These are phyloP conservation scores for Pugionium dolabratum DNA, from an alignment of 345 rosid genomes.

Conservation along the genomic window DNA sequence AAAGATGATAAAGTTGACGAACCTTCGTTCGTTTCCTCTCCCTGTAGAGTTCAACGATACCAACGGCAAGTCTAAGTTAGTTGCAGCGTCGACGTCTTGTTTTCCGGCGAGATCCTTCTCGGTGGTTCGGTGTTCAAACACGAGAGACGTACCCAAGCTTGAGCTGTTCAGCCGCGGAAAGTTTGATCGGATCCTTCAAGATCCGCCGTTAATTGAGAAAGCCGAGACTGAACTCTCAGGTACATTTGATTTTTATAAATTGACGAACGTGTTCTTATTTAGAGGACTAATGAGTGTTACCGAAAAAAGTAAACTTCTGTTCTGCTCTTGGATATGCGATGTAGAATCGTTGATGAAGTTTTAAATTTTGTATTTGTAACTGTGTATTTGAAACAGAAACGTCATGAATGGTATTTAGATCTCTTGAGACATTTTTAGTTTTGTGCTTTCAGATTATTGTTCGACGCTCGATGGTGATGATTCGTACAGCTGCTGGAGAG, in stretches of 20 bases:
- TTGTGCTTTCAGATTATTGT: conserved; percentile 54
- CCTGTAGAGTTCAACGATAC: conserved; percentile 30
- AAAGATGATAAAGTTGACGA: conserved; percentile 46
- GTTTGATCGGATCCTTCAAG: conserved; percentile 51
- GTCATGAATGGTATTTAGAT: too few relatives aligned
- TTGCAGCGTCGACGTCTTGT: background rate
- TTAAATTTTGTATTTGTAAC: too few relatives aligned
- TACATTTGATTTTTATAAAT: background rate
- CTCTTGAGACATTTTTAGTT: too few relatives aligned
- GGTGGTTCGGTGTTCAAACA: conserved; percentile 44
- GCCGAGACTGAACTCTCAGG: conserved; percentile 61
- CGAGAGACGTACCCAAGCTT: conserved; percentile 63
- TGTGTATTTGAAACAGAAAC: too few relatives aligned
- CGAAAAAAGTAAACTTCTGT: too few relatives aligned
- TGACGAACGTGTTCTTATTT: too few relatives aligned
- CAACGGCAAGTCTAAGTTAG: background rate
- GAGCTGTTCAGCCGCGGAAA: conserved; percentile 63
- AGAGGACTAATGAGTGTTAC: too few relatives aligned
- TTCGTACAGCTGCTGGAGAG: conserved; percentile 76
- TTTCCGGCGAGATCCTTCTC: conserved; percentile 25
- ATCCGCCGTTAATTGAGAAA: conserved; percentile 60
- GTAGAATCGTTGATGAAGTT: too few relatives aligned
- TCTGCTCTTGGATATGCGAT: too few relatives aligned
- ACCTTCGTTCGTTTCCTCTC: conserved; percentile 30
- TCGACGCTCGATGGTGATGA: conserved; percentile 71